phyloP scores from a whole-genome alignment of 345 rosid genomes.

The Corymbia maculata region DNA sequence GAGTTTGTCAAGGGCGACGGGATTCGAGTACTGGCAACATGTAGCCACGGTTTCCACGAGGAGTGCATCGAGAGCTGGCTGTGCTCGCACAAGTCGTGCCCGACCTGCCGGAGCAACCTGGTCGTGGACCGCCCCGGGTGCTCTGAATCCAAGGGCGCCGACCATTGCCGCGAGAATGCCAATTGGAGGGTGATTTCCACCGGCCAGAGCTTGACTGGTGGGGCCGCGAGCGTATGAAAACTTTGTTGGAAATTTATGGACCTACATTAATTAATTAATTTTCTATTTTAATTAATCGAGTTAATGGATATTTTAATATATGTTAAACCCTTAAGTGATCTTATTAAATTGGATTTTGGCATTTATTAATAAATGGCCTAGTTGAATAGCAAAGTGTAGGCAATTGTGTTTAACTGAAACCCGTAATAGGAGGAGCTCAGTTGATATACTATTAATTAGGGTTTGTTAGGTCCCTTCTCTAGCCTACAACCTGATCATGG shows the following conservation, averaged over 20 bases:
- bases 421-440: no score
- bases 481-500: no score
- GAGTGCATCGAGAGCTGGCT: conserved; percentile 69
- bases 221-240: not conserved
- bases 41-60: conserved; percentile 76
- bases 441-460: no score
- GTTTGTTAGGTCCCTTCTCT: no score
- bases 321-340: no score
- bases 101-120: conserved; percentile 51
- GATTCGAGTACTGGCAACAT: conserved; percentile 47
- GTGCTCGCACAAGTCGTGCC: conserved; percentile 58
- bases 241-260: not conserved
- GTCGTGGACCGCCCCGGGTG: not conserved
- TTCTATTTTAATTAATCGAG: no score
- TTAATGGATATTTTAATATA: no score
- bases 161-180: not conserved
- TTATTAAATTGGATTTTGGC: no score
- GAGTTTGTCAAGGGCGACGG: conserved; percentile 63
- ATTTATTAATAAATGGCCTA: no score
- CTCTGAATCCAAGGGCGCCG: not conserved
- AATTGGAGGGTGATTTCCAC: not conserved
- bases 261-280: no score
- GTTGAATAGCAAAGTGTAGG: no score
- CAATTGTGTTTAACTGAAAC: no score
- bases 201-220: not conserved